phyloP scores from a whole-genome alignment of 495 filamentous ascomycete genomes.

The Penicillium canescens region DNA sequence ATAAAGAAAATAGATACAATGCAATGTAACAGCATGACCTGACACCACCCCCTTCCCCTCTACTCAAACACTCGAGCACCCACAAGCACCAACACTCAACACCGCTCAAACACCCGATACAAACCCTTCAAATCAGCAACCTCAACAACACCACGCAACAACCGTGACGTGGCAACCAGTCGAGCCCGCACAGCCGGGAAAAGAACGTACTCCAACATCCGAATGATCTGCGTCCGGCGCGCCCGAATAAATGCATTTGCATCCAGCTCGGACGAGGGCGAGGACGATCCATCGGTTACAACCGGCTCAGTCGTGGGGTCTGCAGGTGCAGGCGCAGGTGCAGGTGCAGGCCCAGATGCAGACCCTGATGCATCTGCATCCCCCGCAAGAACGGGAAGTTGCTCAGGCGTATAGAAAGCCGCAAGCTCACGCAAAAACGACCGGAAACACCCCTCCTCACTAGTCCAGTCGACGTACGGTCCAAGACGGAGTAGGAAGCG shows the following conservation, averaged over 20 bases:
- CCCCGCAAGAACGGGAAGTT: slow-evolving; percentile 60
- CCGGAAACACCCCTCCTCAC: slow-evolving; percentile 84
- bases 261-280: slow-evolving; percentile 10
- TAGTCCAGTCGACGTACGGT: slow-evolving; percentile 82
- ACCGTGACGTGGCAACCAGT: slow-evolving; percentile 76
- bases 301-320: background rate
- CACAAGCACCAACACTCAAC: slow-evolving; percentile 46
- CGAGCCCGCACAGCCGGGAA: slow-evolving; percentile 86
- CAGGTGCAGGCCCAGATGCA: too few species aligned
- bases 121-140: slow-evolving; percentile 92
- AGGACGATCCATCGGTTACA: slow-evolving; percentile 11
- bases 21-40: too few species aligned
- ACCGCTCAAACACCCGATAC: slow-evolving; percentile 97
- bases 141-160: slow-evolving; percentile 82
- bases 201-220: slow-evolving; percentile 77
- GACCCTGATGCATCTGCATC: slow-evolving; percentile 3
- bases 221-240: slow-evolving; percentile 64
- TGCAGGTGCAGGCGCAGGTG: background rate
- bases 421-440: slow-evolving; percentile 87
- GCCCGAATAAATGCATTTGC: slow-evolving; percentile 53
- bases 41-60: too few species aligned
- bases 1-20: too few species aligned
- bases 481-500: slow-evolving; percentile 86
- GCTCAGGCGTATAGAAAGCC: slow-evolving; percentile 86
- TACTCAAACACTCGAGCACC: too few species aligned